Evolutionary conservation across 2,329 filamentous ascomycete species (phyloP).

Genomic region (Diplodia scrobiculata): DNA sequence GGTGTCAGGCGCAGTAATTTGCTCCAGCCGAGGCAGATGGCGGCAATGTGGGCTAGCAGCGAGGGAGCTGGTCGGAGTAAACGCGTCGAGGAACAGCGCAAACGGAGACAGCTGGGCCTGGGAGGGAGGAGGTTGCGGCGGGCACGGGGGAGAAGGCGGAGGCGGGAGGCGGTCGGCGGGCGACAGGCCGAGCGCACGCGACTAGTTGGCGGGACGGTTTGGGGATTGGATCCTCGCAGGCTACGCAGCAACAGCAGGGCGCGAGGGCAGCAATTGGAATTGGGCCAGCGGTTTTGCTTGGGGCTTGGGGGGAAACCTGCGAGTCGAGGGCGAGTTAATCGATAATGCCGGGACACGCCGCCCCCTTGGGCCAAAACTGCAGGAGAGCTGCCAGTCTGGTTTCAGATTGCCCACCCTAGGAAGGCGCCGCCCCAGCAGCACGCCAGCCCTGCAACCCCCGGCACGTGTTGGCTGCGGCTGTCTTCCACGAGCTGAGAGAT

Average conservation of each 20-base stretch:
- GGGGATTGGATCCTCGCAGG: neutral
- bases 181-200: slow-evolving; percentile 13
- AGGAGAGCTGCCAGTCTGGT: slow-evolving; percentile 14
- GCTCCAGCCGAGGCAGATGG: slow-evolving; percentile 1
- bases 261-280: slow-evolving; percentile 21
- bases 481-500: neutral
- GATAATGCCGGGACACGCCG: slow-evolving; percentile 23
- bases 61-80: neutral
- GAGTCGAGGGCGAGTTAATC: slow-evolving; percentile 19
- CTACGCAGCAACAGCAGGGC: slow-evolving; percentile 20
- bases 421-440: neutral
- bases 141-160: slow-evolving; percentile 20
- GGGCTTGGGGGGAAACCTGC: slow-evolving; percentile 17
- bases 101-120: slow-evolving; percentile 13
- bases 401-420: slow-evolving; percentile 12
- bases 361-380: slow-evolving; percentile 20
- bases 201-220: slow-evolving; percentile 1
- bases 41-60: neutral
- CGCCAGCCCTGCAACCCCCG: neutral
- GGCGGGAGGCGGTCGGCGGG: slow-evolving; percentile 20
- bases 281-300: slow-evolving; percentile 19
- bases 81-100: slow-evolving; percentile 12
- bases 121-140: slow-evolving; percentile 22
- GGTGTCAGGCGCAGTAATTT: neutral
- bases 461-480: slow-evolving; percentile 24